Conservation (phyloP, 2,329 filamentous ascomycete genomes). For the Clarireedia hainanense region DNA sequence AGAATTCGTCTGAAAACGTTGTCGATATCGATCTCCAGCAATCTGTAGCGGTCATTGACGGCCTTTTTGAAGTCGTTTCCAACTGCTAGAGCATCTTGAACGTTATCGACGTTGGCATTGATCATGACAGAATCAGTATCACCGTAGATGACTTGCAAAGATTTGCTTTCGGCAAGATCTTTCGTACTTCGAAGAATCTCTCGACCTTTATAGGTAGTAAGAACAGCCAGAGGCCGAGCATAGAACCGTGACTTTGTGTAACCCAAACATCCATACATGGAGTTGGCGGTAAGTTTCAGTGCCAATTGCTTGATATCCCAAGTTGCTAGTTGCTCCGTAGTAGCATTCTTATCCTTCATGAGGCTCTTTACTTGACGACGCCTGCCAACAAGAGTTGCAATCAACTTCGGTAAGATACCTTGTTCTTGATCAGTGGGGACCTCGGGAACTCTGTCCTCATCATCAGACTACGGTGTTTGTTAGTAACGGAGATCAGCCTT, state of each 20-base stretch:
- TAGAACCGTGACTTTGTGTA: constrained; percentile 98
- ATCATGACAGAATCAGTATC: constrained; percentile 99
- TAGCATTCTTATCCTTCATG: constrained; percentile 91
- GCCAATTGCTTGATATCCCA: constrained; percentile 99
- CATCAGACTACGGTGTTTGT: constrained; percentile 47
- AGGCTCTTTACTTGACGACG: constrained; percentile 88
- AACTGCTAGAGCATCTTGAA: constrained; percentile 82
- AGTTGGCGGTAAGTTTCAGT: constrained; percentile 95
- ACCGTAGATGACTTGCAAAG: constrained; percentile 93
- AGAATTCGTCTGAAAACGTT: constrained; percentile 92
- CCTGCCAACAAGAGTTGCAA: constrained; percentile 82
- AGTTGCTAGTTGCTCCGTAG: constrained; percentile 76
- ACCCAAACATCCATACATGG: constrained; percentile 98
- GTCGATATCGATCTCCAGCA: constrained; percentile 96
- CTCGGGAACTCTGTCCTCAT: constrained; percentile 83
- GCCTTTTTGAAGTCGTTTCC: constrained; percentile 91
- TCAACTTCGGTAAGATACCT: constrained; percentile 83
- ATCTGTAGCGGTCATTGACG: constrained; percentile 87
- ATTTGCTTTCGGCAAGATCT: constrained; percentile 83
- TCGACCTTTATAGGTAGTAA: constrained; percentile 94
- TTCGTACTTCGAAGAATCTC: constrained; percentile 96
- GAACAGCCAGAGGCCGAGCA: constrained; percentile 84
- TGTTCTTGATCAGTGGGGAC: constrained; percentile 71
- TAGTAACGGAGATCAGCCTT: constrained; percentile 8
- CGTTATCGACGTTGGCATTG: constrained; percentile 93